Conservation (phyloP, 1,284 basidiomycete species). For the Ustilago xerochloae region DNA sequence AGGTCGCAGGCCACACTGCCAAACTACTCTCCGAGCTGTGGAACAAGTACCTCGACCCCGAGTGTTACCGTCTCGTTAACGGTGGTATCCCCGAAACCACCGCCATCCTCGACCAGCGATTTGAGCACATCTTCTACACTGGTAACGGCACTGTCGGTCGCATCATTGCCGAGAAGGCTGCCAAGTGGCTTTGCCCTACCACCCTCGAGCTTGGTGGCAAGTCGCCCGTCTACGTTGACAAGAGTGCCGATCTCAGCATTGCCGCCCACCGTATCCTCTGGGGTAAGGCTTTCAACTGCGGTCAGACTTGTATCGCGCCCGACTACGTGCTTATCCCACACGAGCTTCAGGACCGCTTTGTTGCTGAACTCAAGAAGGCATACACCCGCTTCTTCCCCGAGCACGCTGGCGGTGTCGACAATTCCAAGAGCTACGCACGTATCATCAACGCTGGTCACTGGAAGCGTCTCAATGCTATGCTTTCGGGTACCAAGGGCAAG, state of each 20-base stretch:
- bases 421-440: constrained; percentile 71
- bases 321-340: constrained; percentile 81
- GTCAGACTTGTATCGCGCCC: constrained; percentile 74
- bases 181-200: constrained; percentile 84
- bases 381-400: constrained; percentile 69
- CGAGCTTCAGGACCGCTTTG: constrained; percentile 75
- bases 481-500: constrained; percentile 78
- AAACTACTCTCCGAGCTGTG: constrained; percentile 79
- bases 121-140: constrained; percentile 78
- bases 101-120: constrained; percentile 81
- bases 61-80: constrained; percentile 78
- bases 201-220: constrained; percentile 85
- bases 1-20: constrained; percentile 77
- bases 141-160: constrained; percentile 78
- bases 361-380: constrained; percentile 75
- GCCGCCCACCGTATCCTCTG: constrained; percentile 75
- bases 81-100: constrained; percentile 81
- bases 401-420: constrained; percentile 70
- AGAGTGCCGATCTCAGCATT: constrained; percentile 71
- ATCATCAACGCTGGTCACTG: constrained; percentile 74
- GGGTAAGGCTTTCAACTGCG: constrained; percentile 79
- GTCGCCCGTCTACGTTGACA: constrained; percentile 83
- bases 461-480: constrained; percentile 74
- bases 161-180: constrained; percentile 84
- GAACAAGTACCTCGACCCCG: constrained; percentile 82